Percentiles rank a stretch among this genome's conserved stretches.
Conservation (phyloP, 73 alveolate species). For the Paramecium tetraurelia region DNA sequence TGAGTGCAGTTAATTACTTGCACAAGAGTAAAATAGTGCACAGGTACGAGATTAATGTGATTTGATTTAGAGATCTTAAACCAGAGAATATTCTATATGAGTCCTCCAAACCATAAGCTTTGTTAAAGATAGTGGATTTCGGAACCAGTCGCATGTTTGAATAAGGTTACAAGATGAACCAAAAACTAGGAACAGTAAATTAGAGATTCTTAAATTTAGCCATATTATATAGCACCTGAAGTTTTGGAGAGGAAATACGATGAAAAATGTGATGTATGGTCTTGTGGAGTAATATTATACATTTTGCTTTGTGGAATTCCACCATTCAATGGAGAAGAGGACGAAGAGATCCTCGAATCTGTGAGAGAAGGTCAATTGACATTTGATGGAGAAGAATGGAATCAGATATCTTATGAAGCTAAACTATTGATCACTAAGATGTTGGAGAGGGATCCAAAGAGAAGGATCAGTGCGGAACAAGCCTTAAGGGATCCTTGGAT, state of each 20-base stretch:
- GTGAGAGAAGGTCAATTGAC: conserved; percentile 65
- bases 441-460: conserved; percentile 66
- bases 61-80: conserved; percentile 68
- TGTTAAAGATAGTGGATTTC: conserved; percentile 56
- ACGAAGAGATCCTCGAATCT: conserved; percentile 69
- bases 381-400: conserved; percentile 72
- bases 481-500: conserved; percentile 84
- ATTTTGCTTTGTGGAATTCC: conserved; percentile 75
- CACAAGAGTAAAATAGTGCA: conserved; percentile 78
- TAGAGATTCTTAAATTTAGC: background rate
- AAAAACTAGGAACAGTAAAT: conserved; percentile 60
- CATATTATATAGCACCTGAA: conserved; percentile 74
- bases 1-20: conserved; percentile 76
- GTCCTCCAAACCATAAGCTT: conserved; percentile 42
- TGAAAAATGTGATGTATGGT: conserved; percentile 84
- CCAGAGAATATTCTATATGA: conserved; percentile 78
- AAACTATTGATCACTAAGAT: conserved; percentile 71
- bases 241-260: conserved; percentile 74
- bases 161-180: conserved; percentile 58
- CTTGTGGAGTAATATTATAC: conserved; percentile 82
- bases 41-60: background rate
- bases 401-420: conserved; percentile 79
- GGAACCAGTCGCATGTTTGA: conserved; percentile 60
- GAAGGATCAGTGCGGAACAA: conserved; percentile 71
- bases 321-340: conserved; percentile 80